A percentile compares a stretch with the other conserved stretches of the same genome.
phyloP scores from a whole-genome alignment of 495 filamentous ascomycete species.

The Parathielavia appendiculata region DNA sequence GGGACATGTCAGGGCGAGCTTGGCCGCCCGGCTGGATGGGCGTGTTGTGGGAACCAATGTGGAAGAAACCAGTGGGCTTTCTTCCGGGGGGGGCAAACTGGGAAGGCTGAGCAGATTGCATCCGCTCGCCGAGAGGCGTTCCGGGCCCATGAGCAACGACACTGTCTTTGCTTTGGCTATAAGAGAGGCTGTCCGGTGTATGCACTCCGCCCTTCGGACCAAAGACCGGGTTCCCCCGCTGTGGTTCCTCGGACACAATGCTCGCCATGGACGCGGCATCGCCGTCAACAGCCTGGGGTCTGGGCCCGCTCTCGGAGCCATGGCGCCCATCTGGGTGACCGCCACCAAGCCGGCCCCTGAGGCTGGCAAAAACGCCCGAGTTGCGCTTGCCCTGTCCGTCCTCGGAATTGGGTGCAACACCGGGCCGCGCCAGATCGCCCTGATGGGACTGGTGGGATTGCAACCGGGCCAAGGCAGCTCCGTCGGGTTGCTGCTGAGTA shows the following conservation, averaged over 20 bases:
- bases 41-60: slow-evolving; percentile 11
- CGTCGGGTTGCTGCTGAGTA: slow-evolving; percentile 1
- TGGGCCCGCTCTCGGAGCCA: slow-evolving; percentile 12
- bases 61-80: slow-evolving; percentile 24
- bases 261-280: slow-evolving; percentile 37
- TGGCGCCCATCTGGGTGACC: slow-evolving; percentile 30
- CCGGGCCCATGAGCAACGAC: slow-evolving; percentile 26
- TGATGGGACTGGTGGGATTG: slow-evolving; percentile 37
- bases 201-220: slow-evolving; percentile 14
- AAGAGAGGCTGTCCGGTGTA: slow-evolving; percentile 15
- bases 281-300: slow-evolving; percentile 20
- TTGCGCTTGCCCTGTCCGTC: slow-evolving; percentile 29
- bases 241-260: slow-evolving; percentile 31
- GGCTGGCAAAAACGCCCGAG: slow-evolving; percentile 37
- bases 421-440: slow-evolving; percentile 13
- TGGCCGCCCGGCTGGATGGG: slow-evolving; percentile 4
- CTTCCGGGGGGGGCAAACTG: slow-evolving; percentile 22
- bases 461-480: slow-evolving; percentile 31
- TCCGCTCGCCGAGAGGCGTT: slow-evolving; percentile 22
- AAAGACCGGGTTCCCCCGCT: slow-evolving; percentile 21
- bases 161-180: slow-evolving; percentile 30
- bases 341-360: slow-evolving; percentile 32
- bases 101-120: slow-evolving; percentile 14
- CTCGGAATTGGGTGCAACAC: slow-evolving; percentile 25
- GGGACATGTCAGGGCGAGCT: slow-evolving; percentile 14